These are phyloP conservation scores for Pluteus cervinus DNA, from an alignment of 768 basidiomycete species.

Conservation along the genomic window DNA sequence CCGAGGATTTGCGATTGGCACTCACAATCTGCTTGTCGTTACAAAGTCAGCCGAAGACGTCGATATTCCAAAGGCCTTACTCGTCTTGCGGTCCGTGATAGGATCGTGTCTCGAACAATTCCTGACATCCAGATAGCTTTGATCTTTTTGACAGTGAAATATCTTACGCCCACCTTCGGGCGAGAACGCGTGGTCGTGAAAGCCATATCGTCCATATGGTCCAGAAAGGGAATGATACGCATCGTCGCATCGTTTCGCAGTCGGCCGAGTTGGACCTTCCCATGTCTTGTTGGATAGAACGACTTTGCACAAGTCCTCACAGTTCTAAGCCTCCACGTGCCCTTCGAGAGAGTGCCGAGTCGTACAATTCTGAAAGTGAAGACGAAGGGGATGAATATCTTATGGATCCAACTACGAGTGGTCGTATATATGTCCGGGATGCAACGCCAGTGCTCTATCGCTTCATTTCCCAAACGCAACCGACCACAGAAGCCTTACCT, in stretches of 20 bases:
- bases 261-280: conserved; percentile 32
- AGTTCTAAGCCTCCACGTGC: conserved; percentile 40
- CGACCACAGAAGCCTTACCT: conserved; percentile 13
- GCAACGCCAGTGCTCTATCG: conserved; percentile 53
- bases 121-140: conserved; percentile 31
- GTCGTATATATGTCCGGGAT: conserved; percentile 52
- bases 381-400: conserved; percentile 41
- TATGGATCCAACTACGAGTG: conserved; percentile 57
- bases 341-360: conserved; percentile 30
- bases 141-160: conserved; percentile 59
- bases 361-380: conserved; percentile 45
- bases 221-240: conserved; percentile 49
- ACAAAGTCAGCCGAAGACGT: conserved; percentile 57
- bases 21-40: conserved; percentile 57
- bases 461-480: conserved; percentile 27
- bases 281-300: conserved; percentile 45
- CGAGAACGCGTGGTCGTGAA: conserved; percentile 37
- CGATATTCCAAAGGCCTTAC: conserved; percentile 47
- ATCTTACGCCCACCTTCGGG: conserved; percentile 50
- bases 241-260: conserved; percentile 45
- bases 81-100: conserved; percentile 54
- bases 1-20: conserved; percentile 45
- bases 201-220: conserved; percentile 59
- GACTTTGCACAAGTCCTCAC: conserved; percentile 28
- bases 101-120: conserved; percentile 3